phyloP scores from a whole-genome alignment of 208 protist genomes.

The Vickermania spadyakhi region DNA sequence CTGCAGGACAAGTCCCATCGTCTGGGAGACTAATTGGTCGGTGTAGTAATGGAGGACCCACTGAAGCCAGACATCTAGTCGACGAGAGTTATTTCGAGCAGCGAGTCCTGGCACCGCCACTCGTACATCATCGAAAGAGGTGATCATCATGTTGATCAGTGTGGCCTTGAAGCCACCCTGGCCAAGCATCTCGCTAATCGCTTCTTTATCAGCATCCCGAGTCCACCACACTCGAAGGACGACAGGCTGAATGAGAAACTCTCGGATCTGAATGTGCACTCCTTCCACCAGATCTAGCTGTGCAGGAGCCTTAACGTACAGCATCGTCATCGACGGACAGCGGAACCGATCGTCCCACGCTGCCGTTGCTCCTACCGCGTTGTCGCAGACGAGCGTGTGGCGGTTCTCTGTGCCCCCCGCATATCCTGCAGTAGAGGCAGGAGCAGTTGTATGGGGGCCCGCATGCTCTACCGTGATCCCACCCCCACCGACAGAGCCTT shows the following conservation, averaged over 20 bases:
- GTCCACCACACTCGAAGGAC: slow-evolving; percentile 74
- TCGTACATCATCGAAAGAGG: slow-evolving; percentile 70
- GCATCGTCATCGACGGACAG: neutral
- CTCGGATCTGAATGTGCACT: slow-evolving; percentile 58
- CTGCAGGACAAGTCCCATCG: slow-evolving; percentile 68
- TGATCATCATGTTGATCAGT: slow-evolving; percentile 76
- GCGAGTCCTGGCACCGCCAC: slow-evolving; percentile 63
- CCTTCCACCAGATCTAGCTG: neutral
- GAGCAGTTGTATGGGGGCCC: neutral
- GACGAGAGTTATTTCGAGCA: slow-evolving; percentile 36
- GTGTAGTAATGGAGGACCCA: slow-evolving; percentile 69
- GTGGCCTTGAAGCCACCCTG: slow-evolving; percentile 61
- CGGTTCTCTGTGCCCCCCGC: neutral
- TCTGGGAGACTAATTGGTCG: slow-evolving; percentile 49
- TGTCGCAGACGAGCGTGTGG: neutral
- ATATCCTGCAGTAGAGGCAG: neutral
- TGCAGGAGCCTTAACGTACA: neutral
- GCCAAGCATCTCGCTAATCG: slow-evolving; percentile 50
- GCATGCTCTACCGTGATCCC: neutral
- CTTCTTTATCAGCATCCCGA: slow-evolving; percentile 53
- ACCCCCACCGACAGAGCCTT: neutral
- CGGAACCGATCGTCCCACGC: no score
- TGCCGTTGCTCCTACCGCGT: neutral
- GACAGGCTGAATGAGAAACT: slow-evolving; percentile 84
- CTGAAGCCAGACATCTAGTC: slow-evolving; percentile 49